Conservation (phyloP, 2,329 filamentous ascomycete species). For the Nectriaceae sp. region DNA sequence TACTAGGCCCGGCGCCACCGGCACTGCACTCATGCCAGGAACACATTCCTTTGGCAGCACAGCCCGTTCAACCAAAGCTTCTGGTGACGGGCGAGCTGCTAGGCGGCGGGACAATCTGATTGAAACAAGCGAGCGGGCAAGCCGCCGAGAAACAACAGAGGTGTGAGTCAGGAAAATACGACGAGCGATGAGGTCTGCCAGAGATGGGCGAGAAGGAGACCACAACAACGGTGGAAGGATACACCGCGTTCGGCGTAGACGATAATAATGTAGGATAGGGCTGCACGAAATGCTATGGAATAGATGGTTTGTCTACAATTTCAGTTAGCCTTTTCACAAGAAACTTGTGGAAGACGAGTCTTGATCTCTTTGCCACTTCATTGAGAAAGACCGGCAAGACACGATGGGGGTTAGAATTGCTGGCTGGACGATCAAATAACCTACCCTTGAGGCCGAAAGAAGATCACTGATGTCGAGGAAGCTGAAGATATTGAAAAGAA, state of each 20-base stretch:
- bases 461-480: slow-evolving; percentile 60
- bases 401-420: neutral
- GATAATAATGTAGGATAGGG: slow-evolving; percentile 65
- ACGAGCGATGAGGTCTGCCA: slow-evolving; percentile 62
- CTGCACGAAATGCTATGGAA: slow-evolving; percentile 63
- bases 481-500: slow-evolving; percentile 56
- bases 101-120: slow-evolving; percentile 67
- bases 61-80: slow-evolving; percentile 61
- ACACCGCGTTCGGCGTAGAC: slow-evolving; percentile 58
- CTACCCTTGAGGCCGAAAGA: slow-evolving; percentile 57
- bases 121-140: slow-evolving; percentile 64
- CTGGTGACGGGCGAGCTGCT: slow-evolving; percentile 58
- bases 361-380: neutral
- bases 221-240: slow-evolving; percentile 57
- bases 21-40: slow-evolving; percentile 41
- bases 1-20: slow-evolving; percentile 62
- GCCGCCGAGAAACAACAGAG: slow-evolving; percentile 62
- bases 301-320: slow-evolving; percentile 57
- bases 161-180: slow-evolving; percentile 69
- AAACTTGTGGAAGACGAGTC: slow-evolving; percentile 2
- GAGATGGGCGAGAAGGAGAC: slow-evolving; percentile 58
- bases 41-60: slow-evolving; percentile 68
- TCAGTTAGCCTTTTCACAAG: slow-evolving; percentile 19
- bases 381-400: neutral
- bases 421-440: slow-evolving; percentile 23